Evolutionary conservation across 371 early-diverging fungal genomes (phyloP).

Genomic region (Lichtheimia ornata): DNA sequence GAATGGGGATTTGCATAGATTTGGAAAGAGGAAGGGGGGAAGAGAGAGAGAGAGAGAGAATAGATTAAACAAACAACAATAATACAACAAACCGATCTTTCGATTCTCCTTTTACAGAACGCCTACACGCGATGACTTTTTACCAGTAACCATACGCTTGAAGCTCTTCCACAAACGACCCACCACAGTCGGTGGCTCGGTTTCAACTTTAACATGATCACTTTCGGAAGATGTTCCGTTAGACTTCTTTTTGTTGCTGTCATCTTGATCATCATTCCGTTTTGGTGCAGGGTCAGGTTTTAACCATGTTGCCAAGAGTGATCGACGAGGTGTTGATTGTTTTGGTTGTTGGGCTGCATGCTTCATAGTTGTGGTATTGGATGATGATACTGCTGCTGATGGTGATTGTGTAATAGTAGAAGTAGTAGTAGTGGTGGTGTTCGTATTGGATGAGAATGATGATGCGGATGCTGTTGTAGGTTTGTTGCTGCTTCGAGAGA

Average conservation of each 20-base stretch:
- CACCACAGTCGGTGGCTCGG: constrained; percentile 14
- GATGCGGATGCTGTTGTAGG: constrained; percentile 11
- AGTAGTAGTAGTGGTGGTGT: neutral
- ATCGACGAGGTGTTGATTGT: constrained; percentile 13
- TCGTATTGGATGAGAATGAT: neutral
- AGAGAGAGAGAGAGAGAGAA: too few species aligned
- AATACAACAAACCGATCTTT: too few species aligned
- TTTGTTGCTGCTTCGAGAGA: constrained; percentile 5
- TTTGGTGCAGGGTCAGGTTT: constrained; percentile 7
- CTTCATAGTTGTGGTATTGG: neutral
- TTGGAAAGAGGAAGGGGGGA: too few species aligned
- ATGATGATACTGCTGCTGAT: constrained; percentile 9
- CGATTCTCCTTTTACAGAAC: constrained; percentile 25
- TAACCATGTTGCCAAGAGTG: constrained; percentile 21
- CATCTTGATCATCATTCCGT: neutral
- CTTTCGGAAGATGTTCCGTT: constrained; percentile 8
- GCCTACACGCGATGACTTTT: constrained; percentile 47
- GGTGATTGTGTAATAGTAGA: neutral
- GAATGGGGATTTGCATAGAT: too few species aligned
- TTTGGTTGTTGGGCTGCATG: neutral
- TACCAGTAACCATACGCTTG: constrained; percentile 39
- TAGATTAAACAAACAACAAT: too few species aligned
- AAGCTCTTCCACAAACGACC: constrained; percentile 49
- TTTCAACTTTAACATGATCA: constrained; percentile 7
- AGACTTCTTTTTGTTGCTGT: neutral